Conservation (phyloP, 768 basidiomycete genomes). For the Leucosporidium scottii region DNA sequence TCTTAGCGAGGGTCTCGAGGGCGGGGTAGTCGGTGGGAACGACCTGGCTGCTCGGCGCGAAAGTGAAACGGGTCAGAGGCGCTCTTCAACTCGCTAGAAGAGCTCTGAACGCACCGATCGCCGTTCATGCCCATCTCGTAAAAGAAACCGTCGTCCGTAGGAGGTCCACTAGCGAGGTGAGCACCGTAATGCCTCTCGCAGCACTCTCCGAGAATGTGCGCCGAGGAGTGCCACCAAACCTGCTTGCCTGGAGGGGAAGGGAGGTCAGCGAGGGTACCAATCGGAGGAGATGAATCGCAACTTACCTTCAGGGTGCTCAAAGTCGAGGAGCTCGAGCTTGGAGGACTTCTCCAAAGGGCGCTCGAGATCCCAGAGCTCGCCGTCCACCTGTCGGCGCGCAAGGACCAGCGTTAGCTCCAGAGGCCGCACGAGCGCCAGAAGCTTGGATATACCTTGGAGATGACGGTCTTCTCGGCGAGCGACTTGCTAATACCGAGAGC, state of each 20-base stretch:
- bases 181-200: slow-evolving; percentile 94
- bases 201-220: slow-evolving; percentile 94
- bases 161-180: slow-evolving; percentile 92
- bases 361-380: slow-evolving; percentile 85
- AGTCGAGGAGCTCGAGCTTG: slow-evolving; percentile 78
- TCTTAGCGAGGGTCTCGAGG: slow-evolving; percentile 80
- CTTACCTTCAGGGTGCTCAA: slow-evolving; percentile 80
- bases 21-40: slow-evolving; percentile 73
- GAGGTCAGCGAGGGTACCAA: background rate
- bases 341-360: slow-evolving; percentile 82
- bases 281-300: background rate
- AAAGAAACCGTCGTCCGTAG: slow-evolving; percentile 97
- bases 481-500: slow-evolving; percentile 81
- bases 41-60: slow-evolving; percentile 53
- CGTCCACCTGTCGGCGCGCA: slow-evolving; percentile 57
- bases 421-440: background rate
- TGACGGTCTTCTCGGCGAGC: slow-evolving; percentile 79
- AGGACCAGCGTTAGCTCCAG: background rate
- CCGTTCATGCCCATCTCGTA: slow-evolving; percentile 89
- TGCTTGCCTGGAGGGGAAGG: slow-evolving; percentile 61
- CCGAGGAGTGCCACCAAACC: slow-evolving; percentile 99
- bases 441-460: slow-evolving; percentile 64
- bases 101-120: slow-evolving; percentile 51
- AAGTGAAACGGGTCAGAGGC: background rate
- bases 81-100: background rate